Percentiles rank a stretch among this genome's conserved stretches.
These are phyloP conservation scores for Paraphoma chrysanthemicola DNA, from an alignment of 2,329 filamentous ascomycete species.

Conservation along the genomic window DNA sequence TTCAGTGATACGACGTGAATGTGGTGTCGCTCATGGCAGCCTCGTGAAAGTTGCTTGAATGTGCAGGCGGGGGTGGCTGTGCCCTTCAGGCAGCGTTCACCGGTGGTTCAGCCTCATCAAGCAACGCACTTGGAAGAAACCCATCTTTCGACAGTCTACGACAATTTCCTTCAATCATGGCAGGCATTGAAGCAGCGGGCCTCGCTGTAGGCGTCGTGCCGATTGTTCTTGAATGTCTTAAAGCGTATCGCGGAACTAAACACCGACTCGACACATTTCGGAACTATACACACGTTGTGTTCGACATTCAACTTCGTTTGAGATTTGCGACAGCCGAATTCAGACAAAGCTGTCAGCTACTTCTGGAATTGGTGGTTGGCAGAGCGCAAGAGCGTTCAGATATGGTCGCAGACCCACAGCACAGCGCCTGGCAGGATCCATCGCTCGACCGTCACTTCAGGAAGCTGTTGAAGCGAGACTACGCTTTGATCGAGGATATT, in stretches of 20 bases:
- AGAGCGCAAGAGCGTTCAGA: conserved; percentile 9
- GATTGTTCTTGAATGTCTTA: conserved; percentile 14
- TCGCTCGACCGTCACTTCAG: conserved; percentile 4
- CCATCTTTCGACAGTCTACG: no score
- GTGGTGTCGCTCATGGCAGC: no score
- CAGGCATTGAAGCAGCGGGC: conserved; percentile 14
- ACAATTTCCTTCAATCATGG: no score
- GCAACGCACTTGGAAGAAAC: no score
- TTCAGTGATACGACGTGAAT: no score
- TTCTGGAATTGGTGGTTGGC: conserved; percentile 11
- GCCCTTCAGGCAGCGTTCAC: no score
- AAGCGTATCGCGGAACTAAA: conserved; percentile 9
- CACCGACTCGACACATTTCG: conserved; percentile 8
- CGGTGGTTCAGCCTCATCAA: conserved; percentile 1
- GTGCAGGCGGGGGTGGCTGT: no score
- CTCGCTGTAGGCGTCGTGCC: conserved; percentile 12
- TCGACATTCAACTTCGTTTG: conserved; percentile 10
- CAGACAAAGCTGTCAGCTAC: conserved; percentile 6
- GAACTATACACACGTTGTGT: conserved; percentile 4
- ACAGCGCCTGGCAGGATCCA: conserved; percentile 10
- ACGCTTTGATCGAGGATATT: conserved; percentile 10
- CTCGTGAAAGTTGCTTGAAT: no score
- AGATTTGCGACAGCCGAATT: conserved; percentile 5
- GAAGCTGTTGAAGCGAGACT: conserved; percentile 11
- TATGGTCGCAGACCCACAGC: conserved; percentile 8